A percentile compares a stretch with the other conserved stretches of the same genome.
Evolutionary conservation across 2,329 filamentous ascomycete species (phyloP).

Genomic region (Metarhizium robertsii): DNA sequence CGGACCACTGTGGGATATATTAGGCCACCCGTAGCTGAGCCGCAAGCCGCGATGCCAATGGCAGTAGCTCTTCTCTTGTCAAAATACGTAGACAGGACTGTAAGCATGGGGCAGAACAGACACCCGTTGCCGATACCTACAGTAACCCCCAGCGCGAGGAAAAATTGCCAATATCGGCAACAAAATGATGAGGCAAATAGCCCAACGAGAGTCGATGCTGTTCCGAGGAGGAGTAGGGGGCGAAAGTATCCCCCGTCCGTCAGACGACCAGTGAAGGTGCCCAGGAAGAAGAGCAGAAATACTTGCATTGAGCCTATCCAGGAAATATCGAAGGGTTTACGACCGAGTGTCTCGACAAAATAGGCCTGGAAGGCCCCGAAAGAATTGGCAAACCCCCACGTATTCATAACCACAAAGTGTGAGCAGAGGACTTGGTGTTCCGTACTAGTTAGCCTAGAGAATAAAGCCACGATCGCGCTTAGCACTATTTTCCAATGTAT

Average conservation of each 20-base stretch:
- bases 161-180: slow-evolving; percentile 35
- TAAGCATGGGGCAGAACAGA: slow-evolving; percentile 42
- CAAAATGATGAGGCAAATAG: slow-evolving; percentile 35
- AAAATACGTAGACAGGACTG: slow-evolving; percentile 52
- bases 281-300: slow-evolving; percentile 30
- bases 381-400: neutral
- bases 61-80: slow-evolving; percentile 46
- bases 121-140: slow-evolving; percentile 45
- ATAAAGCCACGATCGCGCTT: too few relatives aligned
- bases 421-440: too few relatives aligned
- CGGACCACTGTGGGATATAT: slow-evolving; percentile 50
- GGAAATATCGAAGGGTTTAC: slow-evolving; percentile 29
- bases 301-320: slow-evolving; percentile 40
- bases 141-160: slow-evolving; percentile 45
- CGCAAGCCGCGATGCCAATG: slow-evolving; percentile 48
- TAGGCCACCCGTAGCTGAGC: slow-evolving; percentile 51
- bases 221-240: slow-evolving; percentile 9
- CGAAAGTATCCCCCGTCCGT: slow-evolving; percentile 32
- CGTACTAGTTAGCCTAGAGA: too few relatives aligned
- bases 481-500: too few relatives aligned
- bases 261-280: slow-evolving; percentile 29
- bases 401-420: too few relatives aligned
- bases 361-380: slow-evolving; percentile 30
- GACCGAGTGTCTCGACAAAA: slow-evolving; percentile 22
- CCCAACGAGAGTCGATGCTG: slow-evolving; percentile 33